These are phyloP conservation scores for Hypoxylon sp. DNA, from an alignment of 2,329 filamentous ascomycete genomes.

Conservation along the genomic window DNA sequence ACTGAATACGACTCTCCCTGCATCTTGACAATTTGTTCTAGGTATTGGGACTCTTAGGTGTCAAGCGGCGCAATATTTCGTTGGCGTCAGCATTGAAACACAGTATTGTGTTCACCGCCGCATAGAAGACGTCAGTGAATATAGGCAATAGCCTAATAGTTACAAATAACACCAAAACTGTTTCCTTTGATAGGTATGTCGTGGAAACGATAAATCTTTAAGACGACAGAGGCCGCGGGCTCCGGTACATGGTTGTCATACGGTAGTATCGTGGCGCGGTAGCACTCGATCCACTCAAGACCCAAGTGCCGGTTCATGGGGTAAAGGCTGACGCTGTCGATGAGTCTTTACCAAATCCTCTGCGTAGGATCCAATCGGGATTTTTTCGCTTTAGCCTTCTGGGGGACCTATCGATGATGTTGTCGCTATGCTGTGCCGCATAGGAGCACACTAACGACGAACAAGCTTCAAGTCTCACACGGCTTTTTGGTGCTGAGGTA, in stretches of 20 bases:
- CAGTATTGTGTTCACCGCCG: background rate
- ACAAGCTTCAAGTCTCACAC: slow-evolving; percentile 10
- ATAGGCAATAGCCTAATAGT: slow-evolving; percentile 2
- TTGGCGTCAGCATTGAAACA: slow-evolving; percentile 10
- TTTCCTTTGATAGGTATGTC: background rate
- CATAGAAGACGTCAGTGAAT: background rate
- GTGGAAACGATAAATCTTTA: background rate
- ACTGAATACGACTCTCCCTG: slow-evolving; percentile 1
- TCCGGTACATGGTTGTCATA: slow-evolving; percentile 1
- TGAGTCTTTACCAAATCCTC: slow-evolving; percentile 10
- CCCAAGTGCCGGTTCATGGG: slow-evolving; percentile 25
- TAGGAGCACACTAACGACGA: background rate
- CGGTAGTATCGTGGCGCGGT: slow-evolving; percentile 19
- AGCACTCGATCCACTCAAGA: slow-evolving; percentile 24
- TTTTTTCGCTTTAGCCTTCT: slow-evolving; percentile 8
- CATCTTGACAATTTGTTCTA: background rate
- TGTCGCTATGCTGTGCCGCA: slow-evolving; percentile 1
- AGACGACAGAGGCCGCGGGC: background rate
- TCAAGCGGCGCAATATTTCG: slow-evolving; percentile 3
- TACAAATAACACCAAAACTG: background rate
- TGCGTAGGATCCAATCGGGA: slow-evolving; percentile 32
- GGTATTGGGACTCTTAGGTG: background rate
- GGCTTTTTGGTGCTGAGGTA: slow-evolving; percentile 31
- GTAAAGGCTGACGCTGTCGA: slow-evolving; percentile 18
- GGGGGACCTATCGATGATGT: background rate